Base-by-base conservation (phyloP, 179 eudicot species). In the Gypsophila paniculata region DNA sequence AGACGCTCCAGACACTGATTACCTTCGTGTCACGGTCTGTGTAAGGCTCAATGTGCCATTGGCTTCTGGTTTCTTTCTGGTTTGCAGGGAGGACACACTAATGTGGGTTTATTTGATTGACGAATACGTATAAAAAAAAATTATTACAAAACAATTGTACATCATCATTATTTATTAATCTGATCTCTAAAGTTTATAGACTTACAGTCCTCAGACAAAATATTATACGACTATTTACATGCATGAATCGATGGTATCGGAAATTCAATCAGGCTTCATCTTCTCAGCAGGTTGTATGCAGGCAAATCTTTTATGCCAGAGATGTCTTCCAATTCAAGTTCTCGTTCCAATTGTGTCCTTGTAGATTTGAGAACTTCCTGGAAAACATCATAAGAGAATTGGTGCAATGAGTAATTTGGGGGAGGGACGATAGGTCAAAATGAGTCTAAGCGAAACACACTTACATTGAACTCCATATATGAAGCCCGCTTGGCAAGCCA, bases 401-500 rank as follows among this genome's bases (percentile, higher is more conserved):
- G 61, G 34, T 57, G 29, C 52, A 62, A 15, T 14, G 38, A 6
- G 61, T 21, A 25, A 0, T 22, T 44, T 19, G 13, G 12, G 34
- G 6, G 8, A 17, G 23, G 29, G 8, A 8, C 8, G 7, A 29
- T 3, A 65, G 17, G 42, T 71, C 4, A 65, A 55, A 72, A 36
- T 17, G 13, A 19, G 26, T 0, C 8, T 23, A 26, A 75, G 55
- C 49, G 10, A 18, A 57, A 12, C 25, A 25, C 19, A 72, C 80
- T 80, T 66, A 95, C 97, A 61, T 95, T 95, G 49, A 95, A 95
- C 76, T 95, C 89, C 99, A 95, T 95, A 75, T 95, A 95, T 17
- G 99, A 88, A 46, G 99, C 99, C 58, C 91, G 96, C 73, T 83
- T 90, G 32, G 94, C 97, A 57, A 94, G 97, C 99, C 99, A 94